A percentile compares a stretch with the other conserved stretches of the same genome.
Conservation (phyloP, 139 green algal species). For the Eudorina sp. region DNA sequence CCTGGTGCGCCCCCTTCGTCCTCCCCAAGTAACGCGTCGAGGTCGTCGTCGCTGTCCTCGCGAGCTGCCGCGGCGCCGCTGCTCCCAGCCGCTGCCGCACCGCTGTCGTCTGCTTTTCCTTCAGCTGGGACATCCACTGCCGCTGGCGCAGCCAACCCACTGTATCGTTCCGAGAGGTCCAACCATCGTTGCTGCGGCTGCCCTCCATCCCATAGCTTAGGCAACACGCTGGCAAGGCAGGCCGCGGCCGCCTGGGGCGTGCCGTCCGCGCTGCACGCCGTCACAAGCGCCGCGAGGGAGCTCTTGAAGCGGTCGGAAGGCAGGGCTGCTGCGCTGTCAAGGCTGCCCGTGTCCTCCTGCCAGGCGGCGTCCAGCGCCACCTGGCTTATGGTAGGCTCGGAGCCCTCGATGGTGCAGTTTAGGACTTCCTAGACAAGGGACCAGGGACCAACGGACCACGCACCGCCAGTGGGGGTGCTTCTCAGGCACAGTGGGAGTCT, state of each 20-base stretch:
- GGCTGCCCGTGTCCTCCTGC: neutral
- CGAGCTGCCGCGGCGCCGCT: too few species aligned
- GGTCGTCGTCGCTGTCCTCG: neutral
- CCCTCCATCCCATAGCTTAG: neutral
- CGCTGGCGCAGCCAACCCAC: neutral
- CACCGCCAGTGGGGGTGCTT: too few species aligned
- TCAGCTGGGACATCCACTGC: neutral
- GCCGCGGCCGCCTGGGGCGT: neutral
- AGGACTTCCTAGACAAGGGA: conserved; percentile 31
- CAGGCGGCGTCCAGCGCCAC: neutral
- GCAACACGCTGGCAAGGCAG: neutral
- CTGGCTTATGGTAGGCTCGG: neutral
- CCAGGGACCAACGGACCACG: too few species aligned
- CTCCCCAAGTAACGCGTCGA: neutral
- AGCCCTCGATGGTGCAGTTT: neutral
- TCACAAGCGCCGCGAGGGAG: neutral
- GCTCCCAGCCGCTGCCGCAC: too few species aligned
- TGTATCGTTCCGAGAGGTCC: neutral
- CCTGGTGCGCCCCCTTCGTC: neutral
- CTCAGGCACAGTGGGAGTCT: too few species aligned
- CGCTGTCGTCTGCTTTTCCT: neutral
- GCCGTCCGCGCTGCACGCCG: neutral
- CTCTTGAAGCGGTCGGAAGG: neutral
- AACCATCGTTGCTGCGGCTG: neutral
- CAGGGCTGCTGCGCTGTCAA: neutral